Base-by-base conservation (phyloP, 495 filamentous ascomycete genomes). In the Penicillium cataractarum region DNA sequence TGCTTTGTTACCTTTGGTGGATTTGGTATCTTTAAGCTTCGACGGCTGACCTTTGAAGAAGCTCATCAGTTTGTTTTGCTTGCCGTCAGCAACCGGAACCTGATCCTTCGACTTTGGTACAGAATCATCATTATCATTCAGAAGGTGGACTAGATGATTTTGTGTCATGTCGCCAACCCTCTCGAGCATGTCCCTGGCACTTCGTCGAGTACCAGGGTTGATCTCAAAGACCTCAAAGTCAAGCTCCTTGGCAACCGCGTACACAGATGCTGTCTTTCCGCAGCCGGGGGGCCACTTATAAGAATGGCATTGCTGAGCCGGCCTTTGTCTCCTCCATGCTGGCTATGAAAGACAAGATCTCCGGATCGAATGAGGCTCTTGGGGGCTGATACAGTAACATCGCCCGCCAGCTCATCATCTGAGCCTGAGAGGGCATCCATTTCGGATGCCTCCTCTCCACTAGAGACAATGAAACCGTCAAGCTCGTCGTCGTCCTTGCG, bases 211-310 rank as follows among this genome's bases (percentile, higher is more conserved):
- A 42, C 91, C 85, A 6, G 94, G 72, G 64, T 96, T 97, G 68
- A 99, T 91, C 74, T 99, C 96, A 66, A 98, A 98, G 6, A 99
- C 86, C 60, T 96, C 92, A 72, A 94, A 98, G 22, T 88, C 94
- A 24, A 97, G 83, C 78, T 99, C 95, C 66, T 93, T 95, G 2
- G 96, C 95, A n/a, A 92, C 90, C 5, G 96, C 96, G 74, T 97
- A 93, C 0, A 97, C 88, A 1, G 92, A 87, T 17, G 96, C 93
- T 13, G 93, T 96, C 74, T 99, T 99, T 8, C 96, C 96, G 71
- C 89, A 96, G 2, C 96, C 96, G 86, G 79, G 1, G 95, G 93
- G 6, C 96, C 96, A 70, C 93, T 98, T 31, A 99, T 82, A 6
- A 99, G 74, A 29, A 97, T 85, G 2, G 88, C 85, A 68, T 89